These are phyloP conservation scores for Agrostemma githago DNA, from an alignment of 148 eudicot species.

Conservation along the genomic window DNA sequence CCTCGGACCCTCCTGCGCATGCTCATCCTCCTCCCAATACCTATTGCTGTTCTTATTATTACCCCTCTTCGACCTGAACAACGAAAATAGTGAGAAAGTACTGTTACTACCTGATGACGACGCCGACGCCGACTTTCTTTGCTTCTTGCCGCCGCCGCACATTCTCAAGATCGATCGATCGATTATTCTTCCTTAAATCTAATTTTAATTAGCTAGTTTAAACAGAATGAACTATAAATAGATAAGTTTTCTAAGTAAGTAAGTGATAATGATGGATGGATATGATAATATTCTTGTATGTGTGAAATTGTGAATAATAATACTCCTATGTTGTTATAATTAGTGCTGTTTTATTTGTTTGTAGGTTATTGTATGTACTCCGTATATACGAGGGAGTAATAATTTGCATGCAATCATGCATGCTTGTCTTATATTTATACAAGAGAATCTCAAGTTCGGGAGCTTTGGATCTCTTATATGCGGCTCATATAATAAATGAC, in stretches of 20 bases:
- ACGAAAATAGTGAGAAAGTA: conserved; percentile 28
- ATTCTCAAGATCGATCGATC: conserved; percentile 11
- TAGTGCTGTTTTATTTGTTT: background rate
- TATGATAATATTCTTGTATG: background rate
- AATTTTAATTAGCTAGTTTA: background rate
- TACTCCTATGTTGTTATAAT: too few relatives aligned
- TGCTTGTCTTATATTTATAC: conserved; percentile 21
- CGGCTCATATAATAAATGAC: conserved; percentile 7
- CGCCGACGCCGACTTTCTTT: conserved; percentile 29
- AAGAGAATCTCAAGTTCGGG: conserved; percentile 19
- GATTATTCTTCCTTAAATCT: background rate
- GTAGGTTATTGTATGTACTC: background rate
- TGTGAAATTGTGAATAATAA: too few relatives aligned
- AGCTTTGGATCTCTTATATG: conserved; percentile 18
- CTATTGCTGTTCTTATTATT: background rate
- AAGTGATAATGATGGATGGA: background rate
- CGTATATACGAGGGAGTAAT: background rate
- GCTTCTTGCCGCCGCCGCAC: conserved; percentile 39
- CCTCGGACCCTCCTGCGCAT: conserved; percentile 21
- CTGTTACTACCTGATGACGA: too few relatives aligned
- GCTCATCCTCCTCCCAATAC: conserved; percentile 23
- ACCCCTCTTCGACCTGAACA: conserved; percentile 35
- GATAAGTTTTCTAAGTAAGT: too few relatives aligned
- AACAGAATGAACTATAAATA: too few relatives aligned
- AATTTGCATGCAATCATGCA: conserved; percentile 10